A percentile compares a stretch with the other conserved stretches of the same genome.
These are phyloP conservation scores for Cladobotryum mycophilum DNA, from an alignment of 2,329 filamentous ascomycete species.

Conservation along the genomic window DNA sequence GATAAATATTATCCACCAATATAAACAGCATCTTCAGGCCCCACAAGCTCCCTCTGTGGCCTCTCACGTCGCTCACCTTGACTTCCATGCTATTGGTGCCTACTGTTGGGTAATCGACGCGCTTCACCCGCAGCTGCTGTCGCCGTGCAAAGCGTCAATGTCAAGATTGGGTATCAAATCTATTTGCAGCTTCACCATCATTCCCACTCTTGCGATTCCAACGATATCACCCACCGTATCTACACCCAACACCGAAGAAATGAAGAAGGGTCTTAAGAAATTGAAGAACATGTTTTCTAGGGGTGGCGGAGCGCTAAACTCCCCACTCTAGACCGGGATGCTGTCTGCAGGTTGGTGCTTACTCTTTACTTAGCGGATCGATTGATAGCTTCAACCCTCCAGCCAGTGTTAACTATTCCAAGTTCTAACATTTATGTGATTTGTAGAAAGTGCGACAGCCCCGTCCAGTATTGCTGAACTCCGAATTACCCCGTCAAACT, in stretches of 20 bases:
- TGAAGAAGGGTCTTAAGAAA: background rate
- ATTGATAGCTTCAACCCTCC: background rate
- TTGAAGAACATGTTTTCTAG: background rate
- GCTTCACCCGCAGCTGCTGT: too few species aligned
- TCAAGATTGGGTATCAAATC: background rate
- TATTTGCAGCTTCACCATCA: background rate
- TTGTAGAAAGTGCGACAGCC: background rate
- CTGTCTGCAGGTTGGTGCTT: background rate
- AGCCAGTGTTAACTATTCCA: background rate
- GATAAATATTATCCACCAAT: too few species aligned
- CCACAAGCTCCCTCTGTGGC: too few species aligned
- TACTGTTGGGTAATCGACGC: too few species aligned
- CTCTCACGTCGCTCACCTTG: too few species aligned
- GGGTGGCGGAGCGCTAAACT: background rate
- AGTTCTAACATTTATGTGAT: background rate
- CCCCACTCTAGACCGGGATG: background rate
- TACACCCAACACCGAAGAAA: background rate
- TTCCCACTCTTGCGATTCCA: background rate
- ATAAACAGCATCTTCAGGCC: too few species aligned
- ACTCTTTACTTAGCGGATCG: background rate
- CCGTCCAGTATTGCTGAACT: too few species aligned
- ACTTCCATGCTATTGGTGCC: too few species aligned
- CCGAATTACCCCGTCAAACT: background rate
- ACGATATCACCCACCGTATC: background rate
- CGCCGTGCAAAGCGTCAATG: too few species aligned